Percentiles rank a stretch among this genome's conserved stretches.
Evolutionary conservation across 2,329 filamentous ascomycete genomes (phyloP).

Genomic region (Alternaria infectoria): DNA sequence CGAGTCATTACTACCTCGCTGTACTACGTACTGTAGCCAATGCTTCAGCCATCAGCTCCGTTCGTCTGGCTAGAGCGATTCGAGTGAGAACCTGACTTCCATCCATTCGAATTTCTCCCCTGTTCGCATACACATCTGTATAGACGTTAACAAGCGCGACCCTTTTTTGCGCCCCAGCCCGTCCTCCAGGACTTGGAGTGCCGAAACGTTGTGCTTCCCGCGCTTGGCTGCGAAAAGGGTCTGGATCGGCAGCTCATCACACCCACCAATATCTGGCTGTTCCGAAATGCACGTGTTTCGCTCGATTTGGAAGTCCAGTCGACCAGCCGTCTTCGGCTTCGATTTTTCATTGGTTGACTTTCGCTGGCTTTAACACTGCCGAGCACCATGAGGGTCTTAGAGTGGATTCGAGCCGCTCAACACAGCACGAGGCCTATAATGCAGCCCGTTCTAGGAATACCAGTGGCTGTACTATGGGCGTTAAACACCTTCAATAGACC

Average conservation of each 20-base stretch:
- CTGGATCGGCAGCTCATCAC: conserved; percentile 36
- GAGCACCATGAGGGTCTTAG: conserved; percentile 14
- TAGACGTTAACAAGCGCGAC: conserved; percentile 8
- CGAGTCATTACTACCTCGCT: conserved; percentile 4
- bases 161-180: conserved; percentile 10
- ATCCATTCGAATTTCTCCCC: neutral
- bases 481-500: neutral
- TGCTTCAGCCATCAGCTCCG: neutral
- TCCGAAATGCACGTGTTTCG: conserved; percentile 16
- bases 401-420: conserved; percentile 7
- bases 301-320: conserved; percentile 22
- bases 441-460: conserved; percentile 4
- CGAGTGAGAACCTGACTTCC: neutral
- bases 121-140: neutral
- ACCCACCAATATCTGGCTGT: conserved; percentile 33
- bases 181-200: conserved; percentile 2
- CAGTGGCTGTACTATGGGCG: neutral
- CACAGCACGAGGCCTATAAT: conserved; percentile 19
- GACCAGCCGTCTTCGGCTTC: conserved; percentile 4
- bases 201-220: conserved; percentile 24
- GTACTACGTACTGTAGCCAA: neutral
- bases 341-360: conserved; percentile 30
- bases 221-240: conserved; percentile 29
- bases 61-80: neutral
- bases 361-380: conserved; percentile 6